phyloP scores from a whole-genome alignment of 495 filamentous ascomycete species.

The Parathielavia appendiculata region DNA sequence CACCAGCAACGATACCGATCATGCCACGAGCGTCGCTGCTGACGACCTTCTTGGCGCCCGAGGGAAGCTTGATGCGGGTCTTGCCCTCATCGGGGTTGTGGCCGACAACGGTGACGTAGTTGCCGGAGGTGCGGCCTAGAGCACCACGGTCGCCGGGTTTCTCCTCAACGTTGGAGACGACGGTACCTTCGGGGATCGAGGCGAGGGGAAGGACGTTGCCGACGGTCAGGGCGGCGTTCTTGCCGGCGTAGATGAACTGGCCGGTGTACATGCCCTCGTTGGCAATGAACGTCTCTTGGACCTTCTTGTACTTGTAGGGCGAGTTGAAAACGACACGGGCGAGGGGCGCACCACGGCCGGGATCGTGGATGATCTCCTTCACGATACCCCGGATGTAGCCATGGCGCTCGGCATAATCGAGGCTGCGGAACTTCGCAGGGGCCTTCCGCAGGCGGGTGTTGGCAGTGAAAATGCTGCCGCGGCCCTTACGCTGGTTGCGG shows the following conservation, averaged over 20 bases:
- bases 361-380: conserved; percentile 99
- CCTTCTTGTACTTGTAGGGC: conserved; percentile 80
- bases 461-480: conserved; percentile 89
- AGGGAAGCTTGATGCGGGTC: conserved; percentile 98
- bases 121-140: conserved; percentile 92
- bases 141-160: conserved; percentile 94
- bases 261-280: conserved; percentile 99
- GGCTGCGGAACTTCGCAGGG: conserved; percentile 78
- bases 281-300: conserved; percentile 97
- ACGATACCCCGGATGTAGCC: conserved; percentile 95
- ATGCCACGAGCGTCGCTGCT: conserved; percentile 88
- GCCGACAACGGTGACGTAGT: conserved; percentile 98
- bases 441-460: conserved; percentile 89
- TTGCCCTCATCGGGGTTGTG: conserved; percentile 99
- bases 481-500: conserved; percentile 96
- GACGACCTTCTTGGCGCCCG: conserved; percentile 98
- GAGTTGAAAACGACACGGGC: conserved; percentile 94
- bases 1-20: conserved; percentile 98
- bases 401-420: conserved; percentile 93
- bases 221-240: conserved; percentile 91
- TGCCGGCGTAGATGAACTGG: conserved; percentile 99
- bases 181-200: conserved; percentile 96
- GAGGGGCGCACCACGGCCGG: conserved; percentile 94
- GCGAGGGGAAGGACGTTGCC: conserved; percentile 94
- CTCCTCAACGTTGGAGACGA: conserved; percentile 98